Conservation (phyloP, 2,329 filamentous ascomycete species). For the Ophiostoma perfectum region DNA sequence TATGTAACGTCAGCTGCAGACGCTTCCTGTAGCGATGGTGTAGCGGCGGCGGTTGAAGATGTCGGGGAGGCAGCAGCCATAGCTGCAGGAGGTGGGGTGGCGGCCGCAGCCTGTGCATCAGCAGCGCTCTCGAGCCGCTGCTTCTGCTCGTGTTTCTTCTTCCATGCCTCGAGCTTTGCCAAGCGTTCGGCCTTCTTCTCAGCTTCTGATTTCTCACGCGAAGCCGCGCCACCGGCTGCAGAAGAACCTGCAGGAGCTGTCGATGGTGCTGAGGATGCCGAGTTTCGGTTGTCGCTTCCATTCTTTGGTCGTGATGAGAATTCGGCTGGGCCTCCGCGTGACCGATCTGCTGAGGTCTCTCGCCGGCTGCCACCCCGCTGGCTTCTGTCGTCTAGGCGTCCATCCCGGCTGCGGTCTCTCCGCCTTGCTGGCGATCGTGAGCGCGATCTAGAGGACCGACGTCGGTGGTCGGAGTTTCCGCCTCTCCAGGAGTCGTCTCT, state of each 20-base stretch:
- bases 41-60: background rate
- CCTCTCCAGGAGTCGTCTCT: slow-evolving; percentile 51
- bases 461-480: slow-evolving; percentile 44
- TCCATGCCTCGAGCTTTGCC: slow-evolving; percentile 84
- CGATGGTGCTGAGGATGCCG: background rate
- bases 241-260: background rate
- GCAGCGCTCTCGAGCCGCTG: slow-evolving; percentile 69
- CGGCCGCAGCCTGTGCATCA: slow-evolving; percentile 58
- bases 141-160: slow-evolving; percentile 77
- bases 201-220: slow-evolving; percentile 55
- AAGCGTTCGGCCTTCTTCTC: slow-evolving; percentile 75
- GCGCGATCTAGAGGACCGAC: slow-evolving; percentile 50
- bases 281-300: background rate
- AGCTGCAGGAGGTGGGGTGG: slow-evolving; percentile 24
- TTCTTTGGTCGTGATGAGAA: background rate
- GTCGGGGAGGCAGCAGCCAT: slow-evolving; percentile 32
- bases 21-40: slow-evolving; percentile 34
- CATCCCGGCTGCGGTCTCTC: slow-evolving; percentile 58
- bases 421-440: slow-evolving; percentile 53
- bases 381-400: slow-evolving; percentile 44
- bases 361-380: slow-evolving; percentile 56
- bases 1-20: slow-evolving; percentile 55
- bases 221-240: background rate
- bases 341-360: slow-evolving; percentile 58
- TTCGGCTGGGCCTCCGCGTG: slow-evolving; percentile 64